Conservation (phyloP, 306 rosid genomes). For the Sesbania bispinosa region DNA sequence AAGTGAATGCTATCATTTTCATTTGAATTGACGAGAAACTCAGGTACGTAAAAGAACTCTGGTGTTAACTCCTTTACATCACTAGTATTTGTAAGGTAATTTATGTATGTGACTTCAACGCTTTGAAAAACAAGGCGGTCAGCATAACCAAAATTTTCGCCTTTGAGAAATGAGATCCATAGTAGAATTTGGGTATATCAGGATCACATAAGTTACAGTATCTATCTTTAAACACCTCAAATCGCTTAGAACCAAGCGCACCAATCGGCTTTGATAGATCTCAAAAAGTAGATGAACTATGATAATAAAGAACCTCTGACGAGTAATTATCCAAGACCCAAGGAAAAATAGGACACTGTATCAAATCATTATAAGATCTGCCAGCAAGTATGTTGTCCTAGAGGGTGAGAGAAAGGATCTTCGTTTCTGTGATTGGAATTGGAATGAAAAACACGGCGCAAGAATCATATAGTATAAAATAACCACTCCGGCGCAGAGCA, state of each 20-base stretch:
- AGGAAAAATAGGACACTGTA: slow-evolving; percentile 95
- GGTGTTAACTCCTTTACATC: slow-evolving; percentile 99
- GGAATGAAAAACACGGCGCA: no score
- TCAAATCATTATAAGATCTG: slow-evolving; percentile 92
- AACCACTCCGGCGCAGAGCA: no score
- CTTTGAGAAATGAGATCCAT: slow-evolving; percentile 99
- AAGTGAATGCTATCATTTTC: no score
- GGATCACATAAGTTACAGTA: slow-evolving; percentile 92
- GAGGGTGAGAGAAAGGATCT: no score
- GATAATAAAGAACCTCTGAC: slow-evolving; percentile 89
- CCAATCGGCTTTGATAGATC: slow-evolving; percentile 98
- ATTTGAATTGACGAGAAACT: slow-evolving; percentile 78
- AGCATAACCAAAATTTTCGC: slow-evolving; percentile 93
- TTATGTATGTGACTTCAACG: slow-evolving; percentile 73
- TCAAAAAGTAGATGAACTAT: slow-evolving; percentile 88
- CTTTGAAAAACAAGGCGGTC: slow-evolving; percentile 97
- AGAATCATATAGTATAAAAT: no score
- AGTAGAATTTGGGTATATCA: slow-evolving; percentile 98
- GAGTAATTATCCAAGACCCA: slow-evolving; percentile 97
- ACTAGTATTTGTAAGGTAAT: slow-evolving; percentile 91
- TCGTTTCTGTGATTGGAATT: no score
- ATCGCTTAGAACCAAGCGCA: slow-evolving; percentile 77
- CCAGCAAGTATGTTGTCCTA: slow-evolving; percentile 91
- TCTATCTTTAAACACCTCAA: slow-evolving; percentile 99
- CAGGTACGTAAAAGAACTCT: slow-evolving; percentile 96